Evolutionary conservation across 2,329 filamentous ascomycete species (phyloP).

Genomic region (Aspergillus carbonarius): DNA sequence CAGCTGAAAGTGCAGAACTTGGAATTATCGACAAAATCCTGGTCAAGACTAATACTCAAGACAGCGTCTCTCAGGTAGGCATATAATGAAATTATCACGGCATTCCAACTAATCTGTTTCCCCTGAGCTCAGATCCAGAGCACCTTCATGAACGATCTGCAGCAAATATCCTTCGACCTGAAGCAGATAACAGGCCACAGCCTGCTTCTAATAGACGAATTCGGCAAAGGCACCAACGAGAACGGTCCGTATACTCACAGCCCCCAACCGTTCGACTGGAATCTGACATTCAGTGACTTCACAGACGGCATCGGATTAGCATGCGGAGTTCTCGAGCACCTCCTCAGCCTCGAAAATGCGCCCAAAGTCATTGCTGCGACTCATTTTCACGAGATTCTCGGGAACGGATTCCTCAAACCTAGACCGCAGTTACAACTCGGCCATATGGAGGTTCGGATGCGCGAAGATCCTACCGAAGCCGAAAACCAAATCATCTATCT

Average conservation of each 20-base stretch:
- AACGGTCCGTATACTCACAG: conserved; percentile 38
- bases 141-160: conserved; percentile 77
- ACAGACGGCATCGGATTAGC: conserved; percentile 64
- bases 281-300: neutral
- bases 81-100: neutral
- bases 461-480: conserved; percentile 43
- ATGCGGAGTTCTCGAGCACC: conserved; percentile 60
- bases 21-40: conserved; percentile 92
- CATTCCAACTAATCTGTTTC: neutral
- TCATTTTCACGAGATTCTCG: conserved; percentile 60
- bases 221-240: conserved; percentile 69
- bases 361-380: conserved; percentile 64
- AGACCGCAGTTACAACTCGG: conserved; percentile 52
- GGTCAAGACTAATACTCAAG: conserved; percentile 75
- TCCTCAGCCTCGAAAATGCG: conserved; percentile 50
- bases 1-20: conserved; percentile 71
- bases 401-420: conserved; percentile 53
- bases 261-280: neutral
- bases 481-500: conserved; percentile 62
- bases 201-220: conserved; percentile 89
- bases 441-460: conserved; percentile 57
- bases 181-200: conserved; percentile 73
- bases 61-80: conserved; percentile 59
- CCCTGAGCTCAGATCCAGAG: conserved; percentile 52
- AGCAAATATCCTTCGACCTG: conserved; percentile 77